Percentiles rank a stretch among this genome's conserved stretches.
Evolutionary conservation across 176 grass and related monocot species (phyloP).

Genomic region (maize (Zea mays)): DNA sequence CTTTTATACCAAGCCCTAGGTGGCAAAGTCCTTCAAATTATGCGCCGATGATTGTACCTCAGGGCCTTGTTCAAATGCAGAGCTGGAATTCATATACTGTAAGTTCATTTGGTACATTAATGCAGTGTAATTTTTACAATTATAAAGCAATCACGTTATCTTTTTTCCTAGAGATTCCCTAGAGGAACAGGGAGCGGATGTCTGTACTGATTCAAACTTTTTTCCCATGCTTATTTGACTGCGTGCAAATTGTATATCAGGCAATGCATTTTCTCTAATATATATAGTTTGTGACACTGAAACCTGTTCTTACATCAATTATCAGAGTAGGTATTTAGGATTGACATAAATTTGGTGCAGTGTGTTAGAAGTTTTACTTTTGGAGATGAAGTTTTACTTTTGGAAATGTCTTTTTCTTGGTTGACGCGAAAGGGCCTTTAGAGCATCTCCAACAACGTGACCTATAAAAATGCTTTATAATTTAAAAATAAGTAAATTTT

Average conservation of each 20-base stretch:
- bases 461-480: too few relatives aligned
- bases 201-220: conserved; percentile 9
- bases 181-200: not conserved
- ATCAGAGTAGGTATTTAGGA: not conserved
- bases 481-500: too few relatives aligned
- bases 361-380: too few relatives aligned
- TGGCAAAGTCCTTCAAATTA: conserved; percentile 96
- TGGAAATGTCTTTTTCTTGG: too few relatives aligned
- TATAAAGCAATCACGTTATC: not conserved
- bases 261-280: conserved; percentile 18
- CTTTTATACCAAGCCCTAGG: conserved; percentile 89
- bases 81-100: conserved; percentile 89
- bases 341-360: too few relatives aligned
- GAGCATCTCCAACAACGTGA: too few relatives aligned
- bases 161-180: not conserved
- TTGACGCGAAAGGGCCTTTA: too few relatives aligned
- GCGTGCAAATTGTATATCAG: conserved; percentile 20
- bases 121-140: conserved; percentile 1
- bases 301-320: conserved; percentile 11
- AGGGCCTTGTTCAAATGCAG: conserved; percentile 86
- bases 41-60: conserved; percentile 83
- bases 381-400: too few relatives aligned
- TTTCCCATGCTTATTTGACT: conserved; percentile 14
- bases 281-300: conserved; percentile 6
- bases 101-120: conserved; percentile 44